Conservation (phyloP, 1,284 basidiomycete species). For the Apiotrichum gamsii region DNA sequence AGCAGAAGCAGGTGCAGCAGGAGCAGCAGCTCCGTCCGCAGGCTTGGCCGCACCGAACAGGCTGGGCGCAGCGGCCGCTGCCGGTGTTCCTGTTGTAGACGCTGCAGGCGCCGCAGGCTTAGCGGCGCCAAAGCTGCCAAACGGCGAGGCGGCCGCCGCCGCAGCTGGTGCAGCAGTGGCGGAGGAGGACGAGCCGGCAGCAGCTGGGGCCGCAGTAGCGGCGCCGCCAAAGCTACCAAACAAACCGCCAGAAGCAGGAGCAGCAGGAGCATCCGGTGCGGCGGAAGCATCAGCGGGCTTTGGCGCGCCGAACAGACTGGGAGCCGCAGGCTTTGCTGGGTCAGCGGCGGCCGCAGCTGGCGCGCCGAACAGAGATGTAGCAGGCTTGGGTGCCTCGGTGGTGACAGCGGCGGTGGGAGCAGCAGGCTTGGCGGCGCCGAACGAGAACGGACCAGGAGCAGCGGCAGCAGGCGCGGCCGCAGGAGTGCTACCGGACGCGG, state of each 20-base stretch:
- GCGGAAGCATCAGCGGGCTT: constrained; percentile 15
- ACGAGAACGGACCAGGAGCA: constrained; percentile 21
- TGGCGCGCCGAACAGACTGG: constrained; percentile 19
- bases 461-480: constrained; percentile 6
- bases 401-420: constrained; percentile 6
- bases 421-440: constrained; percentile 30
- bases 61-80: constrained; percentile 10
- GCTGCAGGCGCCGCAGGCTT: too few species aligned
- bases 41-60: too few species aligned
- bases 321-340: constrained; percentile 20
- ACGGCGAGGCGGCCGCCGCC: too few species aligned
- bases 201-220: background rate
- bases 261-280: constrained; percentile 6
- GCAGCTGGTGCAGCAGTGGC: too few species aligned
- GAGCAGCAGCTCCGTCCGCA: too few species aligned
- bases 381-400: constrained; percentile 22
- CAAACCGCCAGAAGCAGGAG: constrained; percentile 15
- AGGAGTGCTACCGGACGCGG: background rate
- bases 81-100: constrained; percentile 7
- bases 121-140: too few species aligned
- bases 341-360: too few species aligned
- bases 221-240: constrained; percentile 11
- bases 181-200: too few species aligned
- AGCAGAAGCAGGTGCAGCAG: too few species aligned
- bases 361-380: constrained; percentile 33